A percentile compares a stretch with the other conserved stretches of the same genome.
These are phyloP conservation scores for Penicillium subrubescens DNA, from an alignment of 495 filamentous ascomycete genomes.

Conservation along the genomic window DNA sequence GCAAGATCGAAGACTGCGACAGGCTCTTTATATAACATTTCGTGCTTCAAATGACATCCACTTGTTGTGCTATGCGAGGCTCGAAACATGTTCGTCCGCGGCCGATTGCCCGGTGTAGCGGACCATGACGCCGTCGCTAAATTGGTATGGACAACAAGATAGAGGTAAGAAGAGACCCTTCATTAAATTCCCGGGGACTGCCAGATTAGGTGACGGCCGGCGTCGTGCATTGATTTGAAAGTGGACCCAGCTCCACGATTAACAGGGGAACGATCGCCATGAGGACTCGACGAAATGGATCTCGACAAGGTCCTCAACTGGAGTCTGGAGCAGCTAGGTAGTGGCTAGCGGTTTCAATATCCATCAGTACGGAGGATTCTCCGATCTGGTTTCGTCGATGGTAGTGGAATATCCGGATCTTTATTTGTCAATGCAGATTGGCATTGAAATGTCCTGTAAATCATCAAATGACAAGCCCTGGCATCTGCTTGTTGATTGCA, in stretches of 20 bases:
- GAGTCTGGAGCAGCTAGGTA: slow-evolving; percentile 12
- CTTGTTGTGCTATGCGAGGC: slow-evolving; percentile 5
- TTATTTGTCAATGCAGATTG: not conserved
- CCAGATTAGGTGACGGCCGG: slow-evolving; percentile 21
- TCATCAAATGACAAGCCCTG: not conserved
- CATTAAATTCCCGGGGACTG: slow-evolving; percentile 16
- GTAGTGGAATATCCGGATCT: not conserved
- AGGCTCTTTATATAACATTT: slow-evolving; percentile 29
- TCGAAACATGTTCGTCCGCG: slow-evolving; percentile 7
- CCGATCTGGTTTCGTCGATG: slow-evolving; percentile 25
- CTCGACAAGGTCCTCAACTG: slow-evolving; percentile 3
- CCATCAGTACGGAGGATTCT: slow-evolving; percentile 28
- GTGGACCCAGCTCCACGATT: slow-evolving; percentile 18
- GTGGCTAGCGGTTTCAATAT: slow-evolving; percentile 19
- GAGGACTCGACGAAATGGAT: not conserved
- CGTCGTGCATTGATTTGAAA: slow-evolving; percentile 25
- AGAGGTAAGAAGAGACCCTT: slow-evolving; percentile 4
- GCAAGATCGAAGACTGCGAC: not conserved
- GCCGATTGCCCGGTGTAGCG: slow-evolving; percentile 23
- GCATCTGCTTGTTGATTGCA: not conserved
- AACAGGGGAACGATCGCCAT: slow-evolving; percentile 27
- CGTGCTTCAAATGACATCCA: not conserved
- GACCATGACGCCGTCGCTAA: slow-evolving; percentile 30
- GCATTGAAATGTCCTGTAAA: not conserved
- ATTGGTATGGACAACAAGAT: slow-evolving; percentile 24